phyloP scores from a whole-genome alignment of 2,329 filamentous ascomycete species.

The Ophiostoma himal-ulmi region DNA sequence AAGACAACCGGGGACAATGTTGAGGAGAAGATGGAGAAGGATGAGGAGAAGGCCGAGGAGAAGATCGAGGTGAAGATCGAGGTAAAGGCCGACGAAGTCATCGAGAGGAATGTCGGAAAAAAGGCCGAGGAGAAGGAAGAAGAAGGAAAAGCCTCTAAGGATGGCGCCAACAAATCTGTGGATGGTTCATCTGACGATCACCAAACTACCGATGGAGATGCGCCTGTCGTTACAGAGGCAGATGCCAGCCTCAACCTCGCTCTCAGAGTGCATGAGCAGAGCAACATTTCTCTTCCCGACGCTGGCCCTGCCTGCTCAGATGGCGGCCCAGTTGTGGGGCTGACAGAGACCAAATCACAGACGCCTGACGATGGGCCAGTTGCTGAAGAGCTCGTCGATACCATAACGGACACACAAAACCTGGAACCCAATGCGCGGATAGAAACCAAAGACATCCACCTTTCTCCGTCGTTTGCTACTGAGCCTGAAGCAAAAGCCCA shows the following conservation, averaged over 20 bases:
- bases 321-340: neutral
- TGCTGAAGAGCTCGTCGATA: neutral
- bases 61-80: neutral
- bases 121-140: neutral
- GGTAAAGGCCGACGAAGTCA: neutral
- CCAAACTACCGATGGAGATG: neutral
- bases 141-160: neutral
- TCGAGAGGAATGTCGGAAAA: neutral
- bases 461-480: neutral
- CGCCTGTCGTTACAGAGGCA: neutral
- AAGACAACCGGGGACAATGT: constrained; percentile 35
- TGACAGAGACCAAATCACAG: neutral
- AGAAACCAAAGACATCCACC: neutral
- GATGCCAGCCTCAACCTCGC: neutral
- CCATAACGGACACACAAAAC: neutral
- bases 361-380: neutral
- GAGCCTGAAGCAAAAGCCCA: neutral
- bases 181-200: neutral
- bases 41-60: constrained; percentile 23
- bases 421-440: neutral
- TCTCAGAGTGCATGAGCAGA: neutral
- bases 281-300: neutral
- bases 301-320: neutral
- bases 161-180: neutral
- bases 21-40: constrained; percentile 19